A percentile compares a stretch with the other conserved stretches of the same genome.
Evolutionary conservation across 2,329 filamentous ascomycete genomes (phyloP).

Genomic region (Taxawa tesnikishii): DNA sequence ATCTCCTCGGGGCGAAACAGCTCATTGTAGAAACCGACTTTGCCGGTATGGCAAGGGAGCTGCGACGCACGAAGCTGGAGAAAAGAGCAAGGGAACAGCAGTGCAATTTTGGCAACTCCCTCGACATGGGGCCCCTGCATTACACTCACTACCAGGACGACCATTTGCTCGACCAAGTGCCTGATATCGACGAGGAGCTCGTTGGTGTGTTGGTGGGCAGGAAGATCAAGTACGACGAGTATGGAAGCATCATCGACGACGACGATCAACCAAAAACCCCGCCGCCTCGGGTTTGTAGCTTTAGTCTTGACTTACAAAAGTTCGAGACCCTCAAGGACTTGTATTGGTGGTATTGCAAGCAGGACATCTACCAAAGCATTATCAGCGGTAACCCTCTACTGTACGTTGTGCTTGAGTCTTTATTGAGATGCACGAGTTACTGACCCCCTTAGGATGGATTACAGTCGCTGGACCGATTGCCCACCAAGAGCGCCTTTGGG

Average conservation of each 20-base stretch:
- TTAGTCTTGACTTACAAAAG: constrained; percentile 69
- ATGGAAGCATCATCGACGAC: constrained; percentile 36
- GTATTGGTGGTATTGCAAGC: constrained; percentile 93
- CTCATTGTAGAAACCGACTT: constrained; percentile 76
- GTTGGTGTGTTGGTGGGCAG: constrained; percentile 47
- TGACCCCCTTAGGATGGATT: constrained; percentile 55
- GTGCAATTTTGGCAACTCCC: constrained; percentile 1
- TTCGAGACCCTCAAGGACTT: constrained; percentile 76
- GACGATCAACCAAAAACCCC: constrained; percentile 15
- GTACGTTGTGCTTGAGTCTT: constrained; percentile 42
- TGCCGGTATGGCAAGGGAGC: constrained; percentile 55
- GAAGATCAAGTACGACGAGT: constrained; percentile 45
- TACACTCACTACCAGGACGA: constrained; percentile 9
- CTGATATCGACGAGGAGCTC: constrained; percentile 43
- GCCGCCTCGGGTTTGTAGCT: constrained; percentile 15
- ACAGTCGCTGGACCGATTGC: constrained; percentile 71
- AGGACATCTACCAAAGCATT: constrained; percentile 84
- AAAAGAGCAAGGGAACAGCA: constrained; percentile 18
- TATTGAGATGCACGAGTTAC: constrained; percentile 13
- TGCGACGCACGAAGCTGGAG: constrained; percentile 51
- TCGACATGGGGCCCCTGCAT: constrained; percentile 1
- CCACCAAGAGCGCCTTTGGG: constrained; percentile 74
- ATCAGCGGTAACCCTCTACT: constrained; percentile 75
- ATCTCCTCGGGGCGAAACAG: constrained; percentile 72
- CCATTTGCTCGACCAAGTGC: constrained; percentile 19